A percentile compares a stretch with the other conserved stretches of the same genome.
phyloP scores from a whole-genome alignment of 495 filamentous ascomycete genomes.

The Daldinia childiae region DNA sequence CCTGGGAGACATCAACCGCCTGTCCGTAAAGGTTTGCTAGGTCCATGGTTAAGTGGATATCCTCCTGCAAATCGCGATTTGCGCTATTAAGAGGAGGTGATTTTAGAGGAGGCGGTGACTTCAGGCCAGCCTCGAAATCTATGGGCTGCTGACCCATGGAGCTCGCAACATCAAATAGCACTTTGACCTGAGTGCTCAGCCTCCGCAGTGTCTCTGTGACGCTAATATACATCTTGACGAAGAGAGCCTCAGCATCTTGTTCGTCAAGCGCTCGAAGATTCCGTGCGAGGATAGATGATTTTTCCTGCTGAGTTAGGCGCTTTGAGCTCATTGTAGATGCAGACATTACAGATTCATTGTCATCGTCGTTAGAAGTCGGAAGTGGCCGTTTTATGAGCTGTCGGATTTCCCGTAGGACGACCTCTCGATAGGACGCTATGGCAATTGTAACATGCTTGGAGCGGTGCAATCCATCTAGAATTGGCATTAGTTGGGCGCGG shows the following conservation, averaged over 20 bases:
- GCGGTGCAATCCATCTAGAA: constrained; percentile 79
- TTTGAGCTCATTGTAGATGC: constrained; percentile 79
- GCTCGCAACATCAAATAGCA: constrained; percentile 94
- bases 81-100: constrained; percentile 47
- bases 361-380: constrained; percentile 91
- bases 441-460: constrained; percentile 81
- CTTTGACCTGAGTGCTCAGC: constrained; percentile 89
- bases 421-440: constrained; percentile 85
- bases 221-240: constrained; percentile 82
- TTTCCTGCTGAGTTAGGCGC: constrained; percentile 81
- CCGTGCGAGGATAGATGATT: constrained; percentile 86
- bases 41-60: constrained; percentile 84
- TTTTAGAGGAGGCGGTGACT: constrained; percentile 55
- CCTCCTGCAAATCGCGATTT: constrained; percentile 71
- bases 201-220: constrained; percentile 88
- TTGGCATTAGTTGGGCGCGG: constrained; percentile 70
- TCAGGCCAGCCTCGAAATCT: constrained; percentile 43
- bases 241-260: constrained; percentile 84
- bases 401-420: constrained; percentile 85
- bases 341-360: constrained; percentile 89
- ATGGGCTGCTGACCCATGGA: constrained; percentile 61
- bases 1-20: constrained; percentile 91
- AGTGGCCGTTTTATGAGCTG: constrained; percentile 84
- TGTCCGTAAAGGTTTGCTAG: constrained; percentile 94
- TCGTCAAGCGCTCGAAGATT: constrained; percentile 87